Conservation (phyloP, 2,329 filamentous ascomycete species). For the Alternaria rosae region DNA sequence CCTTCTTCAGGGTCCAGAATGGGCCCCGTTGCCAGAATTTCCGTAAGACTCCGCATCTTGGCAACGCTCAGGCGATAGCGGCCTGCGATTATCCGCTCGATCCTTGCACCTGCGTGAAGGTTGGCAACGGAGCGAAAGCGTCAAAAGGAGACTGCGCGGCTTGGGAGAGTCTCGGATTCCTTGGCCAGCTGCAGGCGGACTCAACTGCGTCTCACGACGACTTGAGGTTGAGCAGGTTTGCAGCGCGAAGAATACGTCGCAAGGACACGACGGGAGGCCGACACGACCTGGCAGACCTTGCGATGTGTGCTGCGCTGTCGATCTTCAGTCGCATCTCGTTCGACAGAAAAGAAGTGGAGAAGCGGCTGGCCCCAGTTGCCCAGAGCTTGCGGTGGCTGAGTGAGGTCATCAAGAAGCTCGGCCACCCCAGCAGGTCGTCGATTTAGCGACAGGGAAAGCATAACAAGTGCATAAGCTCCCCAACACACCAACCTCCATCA, state of each 20-base stretch:
- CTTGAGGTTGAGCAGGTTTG: background rate
- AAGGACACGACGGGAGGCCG: background rate
- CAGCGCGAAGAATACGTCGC: background rate
- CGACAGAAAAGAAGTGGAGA: constrained; percentile 8
- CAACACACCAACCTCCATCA: constrained; percentile 10
- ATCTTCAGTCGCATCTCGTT: constrained; percentile 5
- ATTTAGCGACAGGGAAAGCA: constrained; percentile 16
- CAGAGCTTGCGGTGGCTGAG: constrained; percentile 13
- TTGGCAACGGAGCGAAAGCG: background rate
- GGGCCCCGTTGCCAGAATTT: constrained; percentile 55
- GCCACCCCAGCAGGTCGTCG: constrained; percentile 15
- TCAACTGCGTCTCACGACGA: background rate
- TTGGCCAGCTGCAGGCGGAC: constrained; percentile 5
- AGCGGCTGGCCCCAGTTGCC: constrained; percentile 9
- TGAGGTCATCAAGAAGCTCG: constrained; percentile 31
- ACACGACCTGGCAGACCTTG: background rate
- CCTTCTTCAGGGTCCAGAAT: constrained; percentile 68
- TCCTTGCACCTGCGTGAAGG: constrained; percentile 8
- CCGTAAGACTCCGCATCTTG: constrained; percentile 32
- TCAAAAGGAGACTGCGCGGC: constrained; percentile 2
- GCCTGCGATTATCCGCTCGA: constrained; percentile 7
- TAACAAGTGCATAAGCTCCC: constrained; percentile 19
- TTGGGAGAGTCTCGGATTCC: constrained; percentile 13
- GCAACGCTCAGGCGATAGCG: constrained; percentile 12
- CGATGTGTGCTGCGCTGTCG: constrained; percentile 11